Evolutionary conservation across 805 yeast species (phyloP).

Genomic region (Candida glaebosa): DNA sequence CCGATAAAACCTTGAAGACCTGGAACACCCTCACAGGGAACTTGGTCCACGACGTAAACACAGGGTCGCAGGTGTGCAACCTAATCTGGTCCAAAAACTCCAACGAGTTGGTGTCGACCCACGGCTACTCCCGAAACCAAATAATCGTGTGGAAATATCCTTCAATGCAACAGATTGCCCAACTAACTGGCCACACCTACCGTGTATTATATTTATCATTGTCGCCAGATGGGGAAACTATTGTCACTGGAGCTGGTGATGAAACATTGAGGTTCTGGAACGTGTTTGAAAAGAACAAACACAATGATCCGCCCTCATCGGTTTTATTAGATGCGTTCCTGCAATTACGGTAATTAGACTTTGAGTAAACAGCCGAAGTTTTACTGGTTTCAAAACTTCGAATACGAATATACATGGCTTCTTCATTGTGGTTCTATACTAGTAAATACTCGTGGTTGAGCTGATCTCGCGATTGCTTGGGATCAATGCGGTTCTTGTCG

Average conservation of each 20-base stretch:
- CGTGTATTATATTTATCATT: slow-evolving; percentile 85
- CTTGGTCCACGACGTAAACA: slow-evolving; percentile 75
- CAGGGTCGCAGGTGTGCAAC: slow-evolving; percentile 96
- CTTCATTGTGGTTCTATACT: too few relatives aligned
- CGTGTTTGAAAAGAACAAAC: slow-evolving; percentile 74
- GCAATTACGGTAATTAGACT: slow-evolving; percentile 53
- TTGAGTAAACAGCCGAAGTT: neutral
- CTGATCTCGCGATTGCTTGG: slow-evolving; percentile 21
- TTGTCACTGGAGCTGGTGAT: slow-evolving; percentile 98
- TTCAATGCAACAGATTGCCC: slow-evolving; percentile 87
- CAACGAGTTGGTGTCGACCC: slow-evolving; percentile 90
- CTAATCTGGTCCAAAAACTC: slow-evolving; percentile 90
- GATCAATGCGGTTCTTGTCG: slow-evolving; percentile 18
- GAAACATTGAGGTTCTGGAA: slow-evolving; percentile 96
- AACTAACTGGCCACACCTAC: slow-evolving; percentile 90
- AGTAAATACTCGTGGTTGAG: slow-evolving; percentile 29
- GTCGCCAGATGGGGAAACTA: slow-evolving; percentile 94
- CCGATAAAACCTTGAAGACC: slow-evolving; percentile 82
- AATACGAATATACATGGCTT: too few relatives aligned
- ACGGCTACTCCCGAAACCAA: slow-evolving; percentile 90
- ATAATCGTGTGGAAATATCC: slow-evolving; percentile 93
- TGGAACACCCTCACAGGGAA: slow-evolving; percentile 88
- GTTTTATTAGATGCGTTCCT: slow-evolving; percentile 70
- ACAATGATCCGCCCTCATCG: slow-evolving; percentile 56
- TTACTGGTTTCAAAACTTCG: slow-evolving; percentile 3